A percentile compares a stretch with the other conserved stretches of the same genome.
phyloP scores from a whole-genome alignment of 1,139 yeast species.

The Ogataea hybrid region DNA sequence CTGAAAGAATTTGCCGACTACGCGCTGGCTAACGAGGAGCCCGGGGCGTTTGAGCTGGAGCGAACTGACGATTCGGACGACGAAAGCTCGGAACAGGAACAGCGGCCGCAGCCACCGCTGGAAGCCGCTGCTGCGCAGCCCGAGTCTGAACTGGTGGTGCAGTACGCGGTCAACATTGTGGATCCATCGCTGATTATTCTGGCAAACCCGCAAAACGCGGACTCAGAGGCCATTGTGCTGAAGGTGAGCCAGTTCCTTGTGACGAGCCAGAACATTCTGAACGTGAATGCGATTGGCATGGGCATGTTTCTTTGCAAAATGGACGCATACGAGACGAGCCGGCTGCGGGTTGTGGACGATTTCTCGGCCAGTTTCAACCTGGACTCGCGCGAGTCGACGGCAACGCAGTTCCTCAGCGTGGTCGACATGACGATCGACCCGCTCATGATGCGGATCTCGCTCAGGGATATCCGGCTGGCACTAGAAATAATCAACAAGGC shows the following conservation, averaged over 20 bases:
- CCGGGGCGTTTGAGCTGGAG: neutral
- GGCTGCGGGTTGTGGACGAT: slow-evolving; percentile 81
- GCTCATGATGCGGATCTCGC: slow-evolving; percentile 72
- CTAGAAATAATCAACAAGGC: slow-evolving; percentile 71
- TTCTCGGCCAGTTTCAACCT: slow-evolving; percentile 76
- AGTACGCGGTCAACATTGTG: slow-evolving; percentile 65
- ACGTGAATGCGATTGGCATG: slow-evolving; percentile 71
- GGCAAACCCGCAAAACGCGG: slow-evolving; percentile 69
- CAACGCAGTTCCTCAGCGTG: slow-evolving; percentile 54
- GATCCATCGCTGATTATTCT: slow-evolving; percentile 76
- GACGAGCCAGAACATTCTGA: slow-evolving; percentile 62
- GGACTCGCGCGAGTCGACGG: slow-evolving; percentile 67
- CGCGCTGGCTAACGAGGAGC: slow-evolving; percentile 25
- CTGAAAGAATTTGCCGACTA: slow-evolving; percentile 59
- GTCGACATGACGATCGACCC: slow-evolving; percentile 79
- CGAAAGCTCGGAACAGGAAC: neutral
- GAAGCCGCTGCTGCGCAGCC: neutral
- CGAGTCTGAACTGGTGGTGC: slow-evolving; percentile 31
- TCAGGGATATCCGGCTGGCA: slow-evolving; percentile 85
- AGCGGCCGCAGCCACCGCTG: neutral
- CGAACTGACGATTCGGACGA: neutral
- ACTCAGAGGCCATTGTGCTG: slow-evolving; percentile 88
- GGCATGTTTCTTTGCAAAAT: slow-evolving; percentile 86
- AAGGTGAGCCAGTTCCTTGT: slow-evolving; percentile 77
- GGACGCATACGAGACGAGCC: slow-evolving; percentile 58